Percentiles rank a stretch among this genome's conserved stretches.
Conservation (phyloP, 1,284 basidiomycete species). For the Trametes hirsuta region DNA sequence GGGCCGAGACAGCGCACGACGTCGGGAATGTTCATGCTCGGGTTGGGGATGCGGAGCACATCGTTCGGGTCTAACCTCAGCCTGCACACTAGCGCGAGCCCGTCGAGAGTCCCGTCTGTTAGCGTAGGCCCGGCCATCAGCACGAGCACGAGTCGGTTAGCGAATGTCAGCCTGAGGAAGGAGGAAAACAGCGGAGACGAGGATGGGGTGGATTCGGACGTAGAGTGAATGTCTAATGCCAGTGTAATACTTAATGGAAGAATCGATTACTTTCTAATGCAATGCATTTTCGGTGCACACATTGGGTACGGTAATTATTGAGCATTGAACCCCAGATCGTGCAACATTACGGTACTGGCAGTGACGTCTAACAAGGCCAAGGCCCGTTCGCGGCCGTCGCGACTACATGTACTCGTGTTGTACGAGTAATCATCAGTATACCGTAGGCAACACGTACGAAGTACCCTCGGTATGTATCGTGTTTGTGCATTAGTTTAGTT, state of each 20-base stretch:
- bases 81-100: slow-evolving; percentile 9
- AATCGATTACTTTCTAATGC: background rate
- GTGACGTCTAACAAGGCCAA: too few species aligned
- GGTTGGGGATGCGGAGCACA: slow-evolving; percentile 47
- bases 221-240: slow-evolving; percentile 25
- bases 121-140: background rate
- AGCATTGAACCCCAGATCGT: too few species aligned
- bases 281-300: too few species aligned
- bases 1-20: slow-evolving; percentile 46
- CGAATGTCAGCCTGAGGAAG: slow-evolving; percentile 5
- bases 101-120: slow-evolving; percentile 14
- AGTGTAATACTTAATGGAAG: background rate
- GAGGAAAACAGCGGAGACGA: slow-evolving; percentile 5
- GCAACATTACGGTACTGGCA: too few species aligned
- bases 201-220: slow-evolving; percentile 27
- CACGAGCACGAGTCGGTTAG: slow-evolving; percentile 9
- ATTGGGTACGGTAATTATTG: too few species aligned
- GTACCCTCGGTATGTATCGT: too few species aligned
- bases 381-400: too few species aligned
- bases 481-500: too few species aligned
- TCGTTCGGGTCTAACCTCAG: slow-evolving; percentile 30
- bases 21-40: slow-evolving; percentile 66
- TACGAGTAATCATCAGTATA: too few species aligned
- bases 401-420: too few species aligned
- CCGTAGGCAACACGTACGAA: too few species aligned